Base-by-base conservation (phyloP, 225 moss, liverwort and hornwort species). In the Straminergon stramineum region DNA sequence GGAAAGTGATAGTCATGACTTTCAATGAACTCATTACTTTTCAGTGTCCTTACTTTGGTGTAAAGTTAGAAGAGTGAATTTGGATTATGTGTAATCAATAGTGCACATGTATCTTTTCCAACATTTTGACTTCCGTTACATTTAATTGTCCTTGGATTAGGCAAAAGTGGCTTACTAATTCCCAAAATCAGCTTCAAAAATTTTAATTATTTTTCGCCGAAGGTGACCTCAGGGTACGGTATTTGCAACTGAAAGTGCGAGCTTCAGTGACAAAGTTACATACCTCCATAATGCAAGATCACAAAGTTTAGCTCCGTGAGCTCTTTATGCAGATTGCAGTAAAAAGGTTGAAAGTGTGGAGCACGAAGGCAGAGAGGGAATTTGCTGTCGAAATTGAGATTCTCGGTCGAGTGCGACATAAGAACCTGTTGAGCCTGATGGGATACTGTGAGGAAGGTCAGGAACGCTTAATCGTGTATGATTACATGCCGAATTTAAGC, bases 381-480 rank as follows among this genome's bases (percentile, higher is more conserved):
- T 99, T 99, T 82, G 95, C 97, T 28, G 99, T 97, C 70, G 99
- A 97, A 90, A 92, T 99, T 56, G 99, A 99, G 93, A 97, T 97
- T 88, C 90, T 99, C 68, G 97, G 97, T 28, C 95, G 97, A 61
- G 97, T 99, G 69, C 94, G 97, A 86, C 99, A 99, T 79, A 95
- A 88, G 88, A 99, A 97, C 92, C 93, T 99, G 53, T 84, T 97
- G 62, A 95, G 95, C 85, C 70, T 97, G 69, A 81, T 93, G 76
- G 99, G 97, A 17, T 97, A 97, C 91, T 97, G 97, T 82, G 94
- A 95, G 32, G 99, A 99, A 90, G 97, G 95, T 15, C 95, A 97
- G 81, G 99, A 99, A 84, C 96, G 99, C 87, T 93, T 97, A 27
- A 96, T 99, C 71, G 97, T 99, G 39, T 99, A 94, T 67, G 95